Evolutionary conservation across 441 rosid genomes (phyloP).

Genomic region (Jatropha podagrica): DNA sequence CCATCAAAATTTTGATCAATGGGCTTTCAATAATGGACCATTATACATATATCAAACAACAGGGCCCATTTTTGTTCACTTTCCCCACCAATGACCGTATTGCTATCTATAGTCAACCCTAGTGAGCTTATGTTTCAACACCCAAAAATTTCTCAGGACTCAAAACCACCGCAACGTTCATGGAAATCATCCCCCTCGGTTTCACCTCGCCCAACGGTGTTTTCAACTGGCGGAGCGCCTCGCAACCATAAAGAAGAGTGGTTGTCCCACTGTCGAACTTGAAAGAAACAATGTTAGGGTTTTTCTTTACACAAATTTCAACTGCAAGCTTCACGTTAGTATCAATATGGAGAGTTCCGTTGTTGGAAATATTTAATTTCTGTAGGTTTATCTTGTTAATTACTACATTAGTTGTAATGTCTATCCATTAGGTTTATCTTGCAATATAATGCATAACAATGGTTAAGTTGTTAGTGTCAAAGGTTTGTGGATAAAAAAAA

Average conservation of each 20-base stretch:
- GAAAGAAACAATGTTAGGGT: conserved; percentile 48
- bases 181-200: conserved; percentile 38
- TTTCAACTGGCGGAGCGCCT: conserved; percentile 35
- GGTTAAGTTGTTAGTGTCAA: conserved; percentile 8
- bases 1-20: too few species aligned
- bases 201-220: conserved; percentile 37
- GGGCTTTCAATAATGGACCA: too few species aligned
- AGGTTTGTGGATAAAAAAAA: neutral
- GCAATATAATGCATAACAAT: too few species aligned
- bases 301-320: conserved; percentile 39
- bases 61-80: conserved; percentile 22
- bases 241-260: conserved; percentile 26
- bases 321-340: conserved; percentile 37
- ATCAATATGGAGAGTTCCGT: neutral
- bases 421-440: too few species aligned
- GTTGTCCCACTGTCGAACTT: conserved; percentile 33
- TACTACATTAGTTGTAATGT: too few species aligned
- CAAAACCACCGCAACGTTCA: conserved; percentile 46
- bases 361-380: neutral
- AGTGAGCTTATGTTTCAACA: conserved; percentile 3
- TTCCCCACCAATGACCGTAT: conserved; percentile 37
- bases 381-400: conserved; percentile 27
- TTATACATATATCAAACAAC: too few species aligned
- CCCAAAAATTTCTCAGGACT: conserved; percentile 17
- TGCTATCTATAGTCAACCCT: conserved; percentile 31